Percentiles rank a stretch among this genome's conserved stretches.
These are phyloP conservation scores for Penicillium pancosmium DNA, from an alignment of 495 filamentous ascomycete genomes.

Conservation along the genomic window DNA sequence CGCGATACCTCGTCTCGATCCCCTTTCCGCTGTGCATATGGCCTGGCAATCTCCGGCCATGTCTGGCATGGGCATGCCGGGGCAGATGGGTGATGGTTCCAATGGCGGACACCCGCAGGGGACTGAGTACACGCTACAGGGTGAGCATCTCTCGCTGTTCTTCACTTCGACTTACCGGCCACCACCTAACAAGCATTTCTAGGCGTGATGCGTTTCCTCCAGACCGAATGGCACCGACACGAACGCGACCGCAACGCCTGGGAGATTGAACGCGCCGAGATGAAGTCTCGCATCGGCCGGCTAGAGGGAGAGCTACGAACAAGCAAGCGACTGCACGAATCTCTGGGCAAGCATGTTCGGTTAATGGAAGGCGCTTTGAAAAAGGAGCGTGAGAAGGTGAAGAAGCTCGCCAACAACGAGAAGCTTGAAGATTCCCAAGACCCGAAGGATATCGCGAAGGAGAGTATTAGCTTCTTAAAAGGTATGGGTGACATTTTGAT, in stretches of 20 bases:
- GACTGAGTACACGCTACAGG: conserved; percentile 98
- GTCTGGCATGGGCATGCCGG: conserved; percentile 63
- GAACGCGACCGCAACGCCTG: conserved; percentile 97
- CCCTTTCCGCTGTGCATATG: conserved; percentile 40
- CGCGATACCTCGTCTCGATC: conserved; percentile 4
- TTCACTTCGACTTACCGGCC: background rate
- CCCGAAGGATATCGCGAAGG: conserved; percentile 47
- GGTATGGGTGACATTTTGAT: conserved; percentile 24
- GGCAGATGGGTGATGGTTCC: conserved; percentile 54
- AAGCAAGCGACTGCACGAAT: conserved; percentile 83
- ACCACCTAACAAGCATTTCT: background rate
- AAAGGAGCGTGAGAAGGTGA: conserved; percentile 63
- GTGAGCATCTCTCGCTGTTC: conserved; percentile 47
- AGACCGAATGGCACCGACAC: conserved; percentile 98
- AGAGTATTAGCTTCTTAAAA: conserved; percentile 45
- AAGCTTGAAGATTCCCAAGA: conserved; percentile 47
- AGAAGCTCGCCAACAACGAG: conserved; percentile 50
- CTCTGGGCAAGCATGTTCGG: conserved; percentile 82
- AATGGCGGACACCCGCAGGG: conserved; percentile 70
- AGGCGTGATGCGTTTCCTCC: conserved; percentile 99
- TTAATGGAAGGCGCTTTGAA: conserved; percentile 90
- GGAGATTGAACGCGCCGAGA: conserved; percentile 98
- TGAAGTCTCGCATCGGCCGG: conserved; percentile 97
- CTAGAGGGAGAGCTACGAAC: conserved; percentile 87
- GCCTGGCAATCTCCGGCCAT: conserved; percentile 68